Evolutionary conservation across 176 grass and related monocot species (phyloP), one percentile per base, ranked within the genome.

Genomic region (Puccinellia tenuiflora): DNA sequence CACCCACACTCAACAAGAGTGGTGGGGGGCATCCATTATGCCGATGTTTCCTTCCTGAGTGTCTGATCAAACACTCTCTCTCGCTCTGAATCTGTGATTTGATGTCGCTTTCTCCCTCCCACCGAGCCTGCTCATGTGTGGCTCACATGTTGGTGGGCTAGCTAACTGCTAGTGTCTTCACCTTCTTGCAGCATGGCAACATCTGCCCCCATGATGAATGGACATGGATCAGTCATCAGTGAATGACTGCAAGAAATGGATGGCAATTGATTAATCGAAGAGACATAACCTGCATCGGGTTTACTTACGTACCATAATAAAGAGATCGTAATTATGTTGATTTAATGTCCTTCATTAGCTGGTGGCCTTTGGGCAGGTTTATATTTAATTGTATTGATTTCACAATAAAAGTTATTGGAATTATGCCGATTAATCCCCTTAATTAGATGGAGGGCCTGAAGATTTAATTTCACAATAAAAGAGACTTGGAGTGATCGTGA

Each of bases 101-200:
- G 1, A 4, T 39, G 12, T 57, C 24, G 22, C 31, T 13, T 22
- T 42, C 59, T 65, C 38, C 67, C 39, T 59, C 75, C 40, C 7
- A 45, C 50, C 34, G 45, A 57, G 5, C 33, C 34, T 46, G 43
- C 0, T 73, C 66, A 83, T 84, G 81, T 84, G 86, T 37, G 62
- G 74, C 12, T 79, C 66, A 84, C 81, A 35, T 73, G 86, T 28
- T 54, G 16, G 45, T 79, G 65, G 67, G 38, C 38, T 39, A 39
- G 39, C 39, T 42, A 43, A 43, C 10, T 12, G 11, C 42, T 43
- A 13, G 9, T 43, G 0, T 45, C 12, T 14, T 45, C 14, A 45
- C 11, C 42, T 47, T 47, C 12, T 46, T 47, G 13, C 13, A 16
- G 14, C 3, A 47, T 47, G 45, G 14, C 13, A 47, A 47, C 14